Evolutionary conservation across 371 early-diverging fungal genomes (phyloP).

Genomic region (Rhizopus sp.): DNA sequence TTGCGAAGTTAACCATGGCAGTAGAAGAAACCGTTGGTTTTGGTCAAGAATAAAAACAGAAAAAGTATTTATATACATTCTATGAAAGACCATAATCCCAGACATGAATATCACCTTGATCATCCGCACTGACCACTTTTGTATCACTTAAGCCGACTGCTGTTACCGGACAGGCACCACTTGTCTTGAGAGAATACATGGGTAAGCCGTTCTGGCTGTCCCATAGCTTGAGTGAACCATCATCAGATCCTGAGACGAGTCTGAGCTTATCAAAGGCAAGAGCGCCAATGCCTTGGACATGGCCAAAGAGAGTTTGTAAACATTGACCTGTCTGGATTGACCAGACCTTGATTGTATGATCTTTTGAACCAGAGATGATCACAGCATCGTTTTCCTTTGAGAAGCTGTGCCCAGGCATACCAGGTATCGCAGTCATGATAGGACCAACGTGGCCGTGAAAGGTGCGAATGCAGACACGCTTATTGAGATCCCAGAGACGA

Average conservation of each 20-base stretch:
- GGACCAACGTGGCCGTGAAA: slow-evolving; percentile 78
- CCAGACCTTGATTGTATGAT: slow-evolving; percentile 88
- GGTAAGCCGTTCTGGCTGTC: slow-evolving; percentile 81
- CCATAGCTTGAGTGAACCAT: slow-evolving; percentile 88
- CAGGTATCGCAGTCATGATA: slow-evolving; percentile 67
- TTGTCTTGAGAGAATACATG: slow-evolving; percentile 67
- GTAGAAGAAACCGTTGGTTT: slow-evolving; percentile 95
- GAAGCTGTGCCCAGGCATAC: slow-evolving; percentile 46
- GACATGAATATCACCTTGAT: slow-evolving; percentile 73
- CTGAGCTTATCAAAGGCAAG: slow-evolving; percentile 84
- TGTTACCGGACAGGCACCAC: slow-evolving; percentile 60
- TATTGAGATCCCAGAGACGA: slow-evolving; percentile 79
- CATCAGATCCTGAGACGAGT: slow-evolving; percentile 86
- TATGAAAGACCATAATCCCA: slow-evolving; percentile 64
- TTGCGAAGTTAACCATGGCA: slow-evolving; percentile 85
- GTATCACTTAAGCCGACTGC: slow-evolving; percentile 81
- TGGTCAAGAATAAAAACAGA: slow-evolving; percentile 66
- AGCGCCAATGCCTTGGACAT: slow-evolving; percentile 86
- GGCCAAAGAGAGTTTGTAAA: slow-evolving; percentile 81
- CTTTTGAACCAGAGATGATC: slow-evolving; percentile 81
- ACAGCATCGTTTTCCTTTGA: slow-evolving; percentile 22
- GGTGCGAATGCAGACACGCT: slow-evolving; percentile 64
- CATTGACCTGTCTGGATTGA: slow-evolving; percentile 78
- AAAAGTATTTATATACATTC: slow-evolving; percentile 3
- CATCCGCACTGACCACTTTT: slow-evolving; percentile 77